These are phyloP conservation scores for Wickerhamiella alocasiicola DNA, from an alignment of 805 yeast species.

Conservation along the genomic window DNA sequence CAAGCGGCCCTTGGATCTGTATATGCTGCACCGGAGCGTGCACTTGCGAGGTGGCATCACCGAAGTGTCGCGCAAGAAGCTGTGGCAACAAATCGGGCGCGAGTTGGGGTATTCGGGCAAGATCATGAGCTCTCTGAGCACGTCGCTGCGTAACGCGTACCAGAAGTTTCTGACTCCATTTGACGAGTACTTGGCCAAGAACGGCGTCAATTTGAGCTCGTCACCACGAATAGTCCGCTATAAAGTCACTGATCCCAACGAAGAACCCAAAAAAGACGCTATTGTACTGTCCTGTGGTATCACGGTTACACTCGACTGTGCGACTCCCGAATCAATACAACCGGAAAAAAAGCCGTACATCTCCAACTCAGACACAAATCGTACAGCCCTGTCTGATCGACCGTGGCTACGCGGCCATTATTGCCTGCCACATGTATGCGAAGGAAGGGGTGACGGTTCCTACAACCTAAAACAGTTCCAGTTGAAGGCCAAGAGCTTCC, in stretches of 20 bases:
- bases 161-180: slow-evolving; percentile 15
- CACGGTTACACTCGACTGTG: slow-evolving; percentile 5
- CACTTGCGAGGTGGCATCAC: slow-evolving; percentile 53
- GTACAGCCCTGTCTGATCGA: background rate
- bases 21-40: slow-evolving; percentile 45
- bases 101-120: slow-evolving; percentile 67
- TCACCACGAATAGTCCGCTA: slow-evolving; percentile 2
- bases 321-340: background rate
- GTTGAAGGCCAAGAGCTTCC: slow-evolving; percentile 3
- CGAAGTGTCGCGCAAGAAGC: slow-evolving; percentile 47
- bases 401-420: slow-evolving; percentile 6
- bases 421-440: background rate
- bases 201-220: slow-evolving; percentile 10
- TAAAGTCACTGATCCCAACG: slow-evolving; percentile 39
- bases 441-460: slow-evolving; percentile 2
- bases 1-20: slow-evolving; percentile 53
- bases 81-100: slow-evolving; percentile 76
- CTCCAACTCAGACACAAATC: background rate
- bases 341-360: background rate
- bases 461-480: slow-evolving; percentile 12
- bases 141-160: slow-evolving; percentile 52
- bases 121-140: slow-evolving; percentile 57
- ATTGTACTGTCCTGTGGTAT: slow-evolving; percentile 9
- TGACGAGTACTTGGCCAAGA: slow-evolving; percentile 31
- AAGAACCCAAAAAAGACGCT: slow-evolving; percentile 37